Conservation (phyloP, 1,284 basidiomycete genomes). For the Pulveroboletus sp. region DNA sequence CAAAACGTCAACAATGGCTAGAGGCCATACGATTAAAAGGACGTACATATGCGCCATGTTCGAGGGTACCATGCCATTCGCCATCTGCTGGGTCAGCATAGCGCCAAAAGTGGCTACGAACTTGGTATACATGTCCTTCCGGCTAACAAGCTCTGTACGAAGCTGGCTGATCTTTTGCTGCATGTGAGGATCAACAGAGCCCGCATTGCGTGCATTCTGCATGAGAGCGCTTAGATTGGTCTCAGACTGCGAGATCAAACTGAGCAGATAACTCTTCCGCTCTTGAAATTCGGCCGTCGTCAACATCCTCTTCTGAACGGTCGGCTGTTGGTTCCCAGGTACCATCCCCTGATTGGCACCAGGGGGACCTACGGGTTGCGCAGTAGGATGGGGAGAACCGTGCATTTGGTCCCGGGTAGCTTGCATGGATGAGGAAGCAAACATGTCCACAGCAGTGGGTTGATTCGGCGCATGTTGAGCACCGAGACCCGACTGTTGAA, state of each 20-base stretch:
- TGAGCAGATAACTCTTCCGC: conserved; percentile 19
- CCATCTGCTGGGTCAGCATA: conserved; percentile 30
- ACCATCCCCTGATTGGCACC: conserved; percentile 27
- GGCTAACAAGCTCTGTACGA: conserved; percentile 35
- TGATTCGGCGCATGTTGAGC: conserved; percentile 40
- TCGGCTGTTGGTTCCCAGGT: conserved; percentile 23
- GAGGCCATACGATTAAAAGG: not conserved
- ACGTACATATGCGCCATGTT: conserved; percentile 35
- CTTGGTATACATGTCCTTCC: conserved; percentile 42
- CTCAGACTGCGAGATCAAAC: conserved; percentile 24
- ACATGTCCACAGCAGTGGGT: conserved; percentile 42
- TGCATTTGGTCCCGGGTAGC: conserved; percentile 46
- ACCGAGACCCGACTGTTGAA: conserved; percentile 33
- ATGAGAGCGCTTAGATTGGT: conserved; percentile 7
- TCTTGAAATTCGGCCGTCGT: conserved; percentile 33
- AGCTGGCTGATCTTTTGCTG: conserved; percentile 35
- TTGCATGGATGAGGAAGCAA: conserved; percentile 43
- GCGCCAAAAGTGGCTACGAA: conserved; percentile 29
- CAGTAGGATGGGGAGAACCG: conserved; percentile 48
- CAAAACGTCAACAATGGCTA: conserved; percentile 15
- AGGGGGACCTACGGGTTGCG: conserved; percentile 25
- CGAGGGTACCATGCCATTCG: conserved; percentile 21
- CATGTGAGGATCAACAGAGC: conserved; percentile 31
- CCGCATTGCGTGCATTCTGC: conserved; percentile 22
- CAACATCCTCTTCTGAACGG: conserved; percentile 21